Base-by-base conservation (phyloP, 306 rosid genomes). In the Mimosa bimucronata region DNA sequence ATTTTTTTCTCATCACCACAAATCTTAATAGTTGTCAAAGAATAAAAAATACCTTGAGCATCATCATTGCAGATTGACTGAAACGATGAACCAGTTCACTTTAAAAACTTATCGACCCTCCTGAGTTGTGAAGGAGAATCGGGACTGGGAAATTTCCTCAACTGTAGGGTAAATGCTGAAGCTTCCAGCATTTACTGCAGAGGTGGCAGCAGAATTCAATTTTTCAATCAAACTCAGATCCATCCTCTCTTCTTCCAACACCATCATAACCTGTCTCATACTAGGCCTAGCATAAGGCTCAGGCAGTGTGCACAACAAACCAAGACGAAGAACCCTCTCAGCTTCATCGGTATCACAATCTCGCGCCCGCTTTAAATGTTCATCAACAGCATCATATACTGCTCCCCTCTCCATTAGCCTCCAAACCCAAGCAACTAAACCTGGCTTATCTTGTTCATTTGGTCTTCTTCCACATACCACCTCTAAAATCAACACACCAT, bases 401-500 rank as follows among this genome's bases (percentile, higher is more conserved):
- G 64, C 84, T 28, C 86, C 81, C 70, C 73, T 82, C 79, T 87
- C 89, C 87, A 76, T 77, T 77, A 83, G 60, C 57, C 83, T 74
- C 87, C 85, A 68, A 0, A 87, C 69, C 91, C 90, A 83, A 19
- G 75, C 77, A 46, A 88, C 84, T 86, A 91, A 77, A 19, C 81
- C 80, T n/a, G 84, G 87, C 67, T 79, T 71, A 34, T 89, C 87
- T 48, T 84, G 87, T 75, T 85, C 90, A 41, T 44, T 75, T 0
- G 90, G 88, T 46, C 92, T 86, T 64, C 91, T 66, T 18, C 91
- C 89, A 64, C 83, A 76, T 30, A 86, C 80, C 72, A 86, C 87
- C 71, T 91, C 92, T 9, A 91, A 76, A 48, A 86, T 75, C 80
- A 89, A 68, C 78, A 91, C 82, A 4, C 92, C 92, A 26, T 84